Conservation (phyloP, 495 filamentous ascomycete genomes). For the Trichodelitschia bisporula region DNA sequence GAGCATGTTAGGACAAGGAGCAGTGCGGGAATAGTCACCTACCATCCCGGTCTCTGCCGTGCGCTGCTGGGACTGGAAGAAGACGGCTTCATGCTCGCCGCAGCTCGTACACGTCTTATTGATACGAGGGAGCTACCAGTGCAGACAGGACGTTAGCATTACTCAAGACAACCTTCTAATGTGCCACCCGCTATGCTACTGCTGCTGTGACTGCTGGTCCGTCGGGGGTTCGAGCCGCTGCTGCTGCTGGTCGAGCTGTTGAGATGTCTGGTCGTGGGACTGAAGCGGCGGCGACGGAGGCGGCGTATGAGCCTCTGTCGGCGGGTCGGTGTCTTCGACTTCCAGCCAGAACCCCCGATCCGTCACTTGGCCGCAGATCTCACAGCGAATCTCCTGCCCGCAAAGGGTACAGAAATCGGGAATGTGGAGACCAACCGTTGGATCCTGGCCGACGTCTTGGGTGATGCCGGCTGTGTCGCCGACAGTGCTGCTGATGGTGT, state of each 20-base stretch:
- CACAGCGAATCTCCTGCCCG: conserved; percentile 25
- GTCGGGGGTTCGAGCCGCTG: neutral
- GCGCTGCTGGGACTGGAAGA: conserved; percentile 95
- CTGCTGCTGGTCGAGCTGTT: neutral
- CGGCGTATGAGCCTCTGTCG: neutral
- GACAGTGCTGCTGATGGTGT: conserved; percentile 65
- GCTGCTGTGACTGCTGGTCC: neutral
- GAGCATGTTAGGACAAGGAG: conserved; percentile 2
- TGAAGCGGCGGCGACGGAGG: neutral
- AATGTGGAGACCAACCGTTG: conserved; percentile 53
- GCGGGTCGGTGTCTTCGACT: conserved; percentile 10
- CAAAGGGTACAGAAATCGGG: conserved; percentile 26
- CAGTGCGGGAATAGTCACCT: conserved; percentile 14
- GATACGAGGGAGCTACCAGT: conserved; percentile 54
- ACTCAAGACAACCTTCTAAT: conserved; percentile 10
- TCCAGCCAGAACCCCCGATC: conserved; percentile 12
- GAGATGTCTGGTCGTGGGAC: neutral
- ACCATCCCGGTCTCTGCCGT: conserved; percentile 97
- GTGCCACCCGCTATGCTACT: conserved; percentile 2
- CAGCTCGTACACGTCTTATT: conserved; percentile 65
- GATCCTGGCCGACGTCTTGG: conserved; percentile 85
- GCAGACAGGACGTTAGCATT: neutral
- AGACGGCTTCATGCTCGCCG: conserved; percentile 68
- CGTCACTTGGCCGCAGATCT: conserved; percentile 17
- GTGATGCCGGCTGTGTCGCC: conserved; percentile 94